These are phyloP conservation scores for Naganishia randhawae DNA, from an alignment of 768 basidiomycete genomes.

Conservation along the genomic window DNA sequence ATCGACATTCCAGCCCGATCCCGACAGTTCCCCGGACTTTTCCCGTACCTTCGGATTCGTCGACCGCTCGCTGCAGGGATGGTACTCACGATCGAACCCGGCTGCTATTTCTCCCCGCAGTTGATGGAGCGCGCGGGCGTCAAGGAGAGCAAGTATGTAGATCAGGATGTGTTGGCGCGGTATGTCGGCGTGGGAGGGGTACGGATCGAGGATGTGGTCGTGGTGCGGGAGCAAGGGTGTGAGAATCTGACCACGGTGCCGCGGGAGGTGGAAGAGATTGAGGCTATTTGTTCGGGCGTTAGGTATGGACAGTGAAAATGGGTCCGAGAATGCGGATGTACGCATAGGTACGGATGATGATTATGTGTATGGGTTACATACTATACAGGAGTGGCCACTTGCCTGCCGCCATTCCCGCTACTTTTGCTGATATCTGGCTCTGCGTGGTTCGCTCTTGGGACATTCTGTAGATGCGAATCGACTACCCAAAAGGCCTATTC, in stretches of 20 bases:
- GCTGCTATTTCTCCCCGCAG: constrained; percentile 73
- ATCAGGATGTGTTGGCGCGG: constrained; percentile 63
- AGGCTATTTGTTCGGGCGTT: constrained; percentile 73
- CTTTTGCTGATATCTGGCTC: no score
- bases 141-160: constrained; percentile 56
- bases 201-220: constrained; percentile 85
- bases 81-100: constrained; percentile 91
- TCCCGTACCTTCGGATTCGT: constrained; percentile 73
- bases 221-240: constrained; percentile 68
- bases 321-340: no score
- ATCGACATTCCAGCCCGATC: constrained; percentile 42
- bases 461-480: no score
- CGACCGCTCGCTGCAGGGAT: constrained; percentile 70
- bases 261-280: constrained; percentile 78
- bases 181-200: constrained; percentile 87
- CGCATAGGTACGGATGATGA: no score
- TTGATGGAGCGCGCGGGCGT: constrained; percentile 52
- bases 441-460: no score
- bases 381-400: no score
- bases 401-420: no score
- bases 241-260: constrained; percentile 82
- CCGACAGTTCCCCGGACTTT: constrained; percentile 62
- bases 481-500: no score
- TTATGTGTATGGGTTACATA: not conserved
- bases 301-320: not conserved